Evolutionary conservation across 1,139 yeast genomes (phyloP).

Genomic region (Kurtzmaniella natalensis): DNA sequence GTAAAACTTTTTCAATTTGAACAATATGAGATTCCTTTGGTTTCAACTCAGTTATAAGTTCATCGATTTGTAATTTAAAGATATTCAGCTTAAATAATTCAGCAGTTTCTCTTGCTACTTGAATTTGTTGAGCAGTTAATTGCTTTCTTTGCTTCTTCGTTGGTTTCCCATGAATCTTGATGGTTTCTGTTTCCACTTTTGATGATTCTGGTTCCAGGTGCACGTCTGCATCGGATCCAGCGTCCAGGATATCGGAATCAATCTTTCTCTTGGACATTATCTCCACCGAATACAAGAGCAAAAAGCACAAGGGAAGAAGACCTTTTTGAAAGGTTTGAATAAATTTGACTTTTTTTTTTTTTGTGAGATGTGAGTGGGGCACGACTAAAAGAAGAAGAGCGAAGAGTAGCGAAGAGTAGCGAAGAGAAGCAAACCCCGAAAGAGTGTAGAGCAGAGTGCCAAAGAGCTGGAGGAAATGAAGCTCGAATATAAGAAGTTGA

Average conservation of each 20-base stretch:
- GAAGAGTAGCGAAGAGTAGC: not conserved
- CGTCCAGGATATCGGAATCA: slow-evolving; percentile 6
- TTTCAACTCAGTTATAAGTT: slow-evolving; percentile 72
- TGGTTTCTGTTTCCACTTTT: slow-evolving; percentile 8
- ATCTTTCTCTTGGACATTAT: slow-evolving; percentile 12
- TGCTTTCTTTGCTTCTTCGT: slow-evolving; percentile 37
- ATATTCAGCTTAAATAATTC: slow-evolving; percentile 91
- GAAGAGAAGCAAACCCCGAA: not conserved
- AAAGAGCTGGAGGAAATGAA: too few species aligned
- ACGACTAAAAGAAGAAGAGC: not conserved
- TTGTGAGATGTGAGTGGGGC: not conserved
- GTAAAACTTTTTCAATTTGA: slow-evolving; percentile 72
- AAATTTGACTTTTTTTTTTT: slow-evolving; percentile 1
- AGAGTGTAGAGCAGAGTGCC: not conserved
- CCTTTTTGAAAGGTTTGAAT: slow-evolving; percentile 8
- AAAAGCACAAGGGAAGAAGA: slow-evolving; percentile 5
- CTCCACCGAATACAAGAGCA: slow-evolving; percentile 3
- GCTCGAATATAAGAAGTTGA: too few species aligned
- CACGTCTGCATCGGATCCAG: slow-evolving; percentile 12
- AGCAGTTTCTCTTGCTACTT: slow-evolving; percentile 88
- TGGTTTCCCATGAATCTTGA: slow-evolving; percentile 16
- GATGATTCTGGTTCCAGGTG: slow-evolving; percentile 5
- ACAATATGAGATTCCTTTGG: slow-evolving; percentile 65
- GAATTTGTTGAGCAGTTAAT: slow-evolving; percentile 79
- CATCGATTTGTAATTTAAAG: slow-evolving; percentile 92